These are phyloP conservation scores for Prunella vulgaris DNA, from an alignment of 257 asterid species.

Conservation along the genomic window DNA sequence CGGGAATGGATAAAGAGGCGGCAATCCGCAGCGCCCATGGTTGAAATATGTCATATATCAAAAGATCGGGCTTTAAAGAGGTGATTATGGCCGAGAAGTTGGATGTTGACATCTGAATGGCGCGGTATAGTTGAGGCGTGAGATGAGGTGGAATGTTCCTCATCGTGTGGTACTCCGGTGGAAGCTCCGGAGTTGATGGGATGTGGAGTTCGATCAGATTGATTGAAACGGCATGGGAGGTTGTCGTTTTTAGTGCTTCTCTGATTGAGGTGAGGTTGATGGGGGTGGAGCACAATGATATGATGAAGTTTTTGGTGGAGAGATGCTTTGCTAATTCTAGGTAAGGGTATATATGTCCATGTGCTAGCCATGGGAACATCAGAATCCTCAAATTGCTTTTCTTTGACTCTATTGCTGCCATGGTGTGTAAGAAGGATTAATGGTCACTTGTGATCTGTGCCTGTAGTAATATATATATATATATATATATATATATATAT, in stretches of 20 bases:
- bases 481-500: too few relatives aligned
- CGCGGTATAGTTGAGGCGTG: slow-evolving; percentile 22
- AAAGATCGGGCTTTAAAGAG: slow-evolving; percentile 26
- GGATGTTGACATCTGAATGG: slow-evolving; percentile 22
- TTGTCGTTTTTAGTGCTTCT: neutral
- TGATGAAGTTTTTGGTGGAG: slow-evolving; percentile 15
- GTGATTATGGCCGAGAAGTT: slow-evolving; percentile 23
- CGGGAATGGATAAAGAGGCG: slow-evolving; percentile 24
- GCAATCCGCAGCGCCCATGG: slow-evolving; percentile 34
- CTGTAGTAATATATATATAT: too few relatives aligned
- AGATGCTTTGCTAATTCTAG: slow-evolving; percentile 30
- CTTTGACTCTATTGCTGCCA: slow-evolving; percentile 12
- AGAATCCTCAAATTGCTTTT: slow-evolving; percentile 17
- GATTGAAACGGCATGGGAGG: slow-evolving; percentile 1
- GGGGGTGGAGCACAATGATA: slow-evolving; percentile 21
- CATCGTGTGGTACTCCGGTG: slow-evolving; percentile 39
- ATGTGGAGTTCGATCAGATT: slow-evolving; percentile 27
- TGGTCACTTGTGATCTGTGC: too few relatives aligned
- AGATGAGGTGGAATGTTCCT: slow-evolving; percentile 30
- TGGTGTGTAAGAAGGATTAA: neutral
- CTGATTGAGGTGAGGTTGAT: slow-evolving; percentile 20
- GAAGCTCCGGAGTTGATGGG: slow-evolving; percentile 30
- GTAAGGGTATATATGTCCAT: slow-evolving; percentile 32
- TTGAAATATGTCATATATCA: slow-evolving; percentile 36
- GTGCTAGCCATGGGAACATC: slow-evolving; percentile 38